These are phyloP conservation scores for Candida buenavistaensis DNA, from an alignment of 1,139 yeast genomes.

Conservation along the genomic window DNA sequence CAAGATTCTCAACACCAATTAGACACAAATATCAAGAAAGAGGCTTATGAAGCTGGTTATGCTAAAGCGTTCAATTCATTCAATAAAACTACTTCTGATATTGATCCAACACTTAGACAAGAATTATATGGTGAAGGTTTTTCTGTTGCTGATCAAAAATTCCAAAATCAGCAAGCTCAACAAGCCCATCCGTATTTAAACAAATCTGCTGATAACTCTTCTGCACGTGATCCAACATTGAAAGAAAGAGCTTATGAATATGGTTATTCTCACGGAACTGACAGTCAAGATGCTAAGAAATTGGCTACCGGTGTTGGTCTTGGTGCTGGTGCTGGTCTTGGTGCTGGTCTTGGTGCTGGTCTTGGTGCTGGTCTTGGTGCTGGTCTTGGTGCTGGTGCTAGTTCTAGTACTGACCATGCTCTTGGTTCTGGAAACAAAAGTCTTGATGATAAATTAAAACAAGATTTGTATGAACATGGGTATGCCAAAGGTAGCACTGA, in stretches of 20 bases:
- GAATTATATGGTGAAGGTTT: slow-evolving; percentile 9
- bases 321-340: neutral
- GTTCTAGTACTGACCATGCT: neutral
- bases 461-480: slow-evolving; percentile 14
- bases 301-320: neutral
- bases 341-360: slow-evolving; percentile 4
- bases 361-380: slow-evolving; percentile 8
- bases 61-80: slow-evolving; percentile 1
- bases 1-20: too few relatives aligned
- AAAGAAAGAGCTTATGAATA: slow-evolving; percentile 9
- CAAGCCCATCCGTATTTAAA: neutral
- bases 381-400: slow-evolving; percentile 6
- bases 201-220: neutral
- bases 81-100: too few relatives aligned
- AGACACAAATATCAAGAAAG: slow-evolving; percentile 4
- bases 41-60: slow-evolving; percentile 8
- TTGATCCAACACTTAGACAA: slow-evolving; percentile 8
- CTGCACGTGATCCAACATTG: slow-evolving; percentile 5
- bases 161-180: too few relatives aligned
- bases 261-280: slow-evolving; percentile 6
- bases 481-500: slow-evolving; percentile 13
- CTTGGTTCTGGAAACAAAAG: neutral
- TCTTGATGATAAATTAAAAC: slow-evolving; percentile 9
- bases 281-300: neutral
- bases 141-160: neutral